Base-by-base conservation (phyloP, 2,329 filamentous ascomycete genomes). In the Phaeosphaeriaceae sp. region DNA sequence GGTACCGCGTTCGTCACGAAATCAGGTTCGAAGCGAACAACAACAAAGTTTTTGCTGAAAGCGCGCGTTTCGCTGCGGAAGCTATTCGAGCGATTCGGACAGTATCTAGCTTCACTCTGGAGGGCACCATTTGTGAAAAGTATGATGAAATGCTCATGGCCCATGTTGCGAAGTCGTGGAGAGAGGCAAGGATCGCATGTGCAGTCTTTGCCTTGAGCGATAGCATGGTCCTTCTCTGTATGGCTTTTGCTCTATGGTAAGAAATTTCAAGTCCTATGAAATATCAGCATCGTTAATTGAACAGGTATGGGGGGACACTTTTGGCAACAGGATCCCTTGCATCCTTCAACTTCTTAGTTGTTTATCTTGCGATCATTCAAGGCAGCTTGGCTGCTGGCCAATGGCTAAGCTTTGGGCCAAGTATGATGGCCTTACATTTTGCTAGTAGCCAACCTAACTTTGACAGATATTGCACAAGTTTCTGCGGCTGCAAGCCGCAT, bases 71-170 rank as follows among this genome's bases (percentile, higher is more conserved):
- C 69, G 93, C 93, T 7, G 95, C 92, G 39, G 93, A 97, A 72
- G 91, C 92, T 35, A 95, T 94, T 32, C 91, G 90, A 1, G 89
- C 92, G 6, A 96, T 97, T 59, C 87, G 92, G 43, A 97, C 93
- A 2, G 92, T 97, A n/a, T 92, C 92, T 6, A 89, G 90, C 4
- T 81, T 97, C 38, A 96, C 92, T 0, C 85, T 92, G 11, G 93
- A 97, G 75, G 74, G 82, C 0, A 90, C 95, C 64, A 90, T 97
- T 3, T 83, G 89, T 64, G 63, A 74, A 3, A 81, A 86, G 41
- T 97, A 97, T 73, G 85, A 84, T 43, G 64, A 74, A 0, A 84
- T 88, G 17, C 81, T 97, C n/a, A 83, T 83, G 0, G 67, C 64
- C 0, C 92, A 97, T 71, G 85, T 86, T 45, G 80, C 78, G 33